phyloP scores from a whole-genome alignment of 73 alveolate genomes.

The Breviolum minutum region DNA sequence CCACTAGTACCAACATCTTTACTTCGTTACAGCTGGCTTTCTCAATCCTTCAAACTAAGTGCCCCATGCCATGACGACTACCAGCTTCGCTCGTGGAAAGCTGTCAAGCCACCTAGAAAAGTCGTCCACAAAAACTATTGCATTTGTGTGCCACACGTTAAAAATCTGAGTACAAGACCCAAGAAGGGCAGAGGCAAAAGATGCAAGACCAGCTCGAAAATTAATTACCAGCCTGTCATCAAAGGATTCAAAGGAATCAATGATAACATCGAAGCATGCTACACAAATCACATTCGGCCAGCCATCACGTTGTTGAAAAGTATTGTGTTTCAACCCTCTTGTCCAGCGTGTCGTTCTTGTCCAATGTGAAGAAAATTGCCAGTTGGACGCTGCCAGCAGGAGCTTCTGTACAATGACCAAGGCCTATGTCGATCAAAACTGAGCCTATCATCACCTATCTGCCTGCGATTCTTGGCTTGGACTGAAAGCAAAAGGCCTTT shows the following conservation, averaged over 20 bases:
- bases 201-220: slow-evolving; percentile 68
- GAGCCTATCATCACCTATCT: neutral
- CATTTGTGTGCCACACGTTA: neutral
- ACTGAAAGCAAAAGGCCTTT: neutral
- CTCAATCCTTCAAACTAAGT: too few species aligned
- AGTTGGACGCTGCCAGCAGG: slow-evolving; percentile 57
- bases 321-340: too few species aligned
- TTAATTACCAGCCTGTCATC: slow-evolving; percentile 88
- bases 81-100: slow-evolving; percentile 95
- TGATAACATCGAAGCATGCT: neutral
- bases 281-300: neutral
- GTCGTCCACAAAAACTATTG: neutral
- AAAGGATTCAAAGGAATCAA: neutral
- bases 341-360: neutral
- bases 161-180: slow-evolving; percentile 19
- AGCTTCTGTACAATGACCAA: slow-evolving; percentile 93
- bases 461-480: too few species aligned
- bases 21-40: too few species aligned
- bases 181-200: slow-evolving; percentile 15
- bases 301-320: too few species aligned
- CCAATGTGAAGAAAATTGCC: neutral
- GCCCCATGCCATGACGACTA: slow-evolving; percentile 61
- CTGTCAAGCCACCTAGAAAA: slow-evolving; percentile 70
- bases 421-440: slow-evolving; percentile 18
- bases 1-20: too few species aligned